These are phyloP conservation scores for Globisporangium takayamanum DNA, from an alignment of 352 stramenopile genomes.

Conservation along the genomic window DNA sequence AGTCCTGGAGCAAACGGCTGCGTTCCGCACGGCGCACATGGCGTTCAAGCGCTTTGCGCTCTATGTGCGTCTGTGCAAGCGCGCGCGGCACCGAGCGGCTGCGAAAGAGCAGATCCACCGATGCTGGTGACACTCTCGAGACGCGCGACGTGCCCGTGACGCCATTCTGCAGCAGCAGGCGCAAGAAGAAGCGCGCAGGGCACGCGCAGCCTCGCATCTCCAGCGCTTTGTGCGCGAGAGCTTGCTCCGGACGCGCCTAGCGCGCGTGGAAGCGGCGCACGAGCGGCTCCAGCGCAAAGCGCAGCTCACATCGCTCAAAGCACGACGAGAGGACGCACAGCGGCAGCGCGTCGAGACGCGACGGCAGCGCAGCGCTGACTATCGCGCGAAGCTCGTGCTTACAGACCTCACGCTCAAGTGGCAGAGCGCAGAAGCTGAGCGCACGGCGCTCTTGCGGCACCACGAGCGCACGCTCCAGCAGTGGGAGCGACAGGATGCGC, in stretches of 20 bases:
- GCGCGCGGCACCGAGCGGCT: constrained; percentile 15
- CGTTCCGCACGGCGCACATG: constrained; percentile 34
- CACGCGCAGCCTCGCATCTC: constrained; percentile 24
- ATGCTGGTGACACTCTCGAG: constrained; percentile 33
- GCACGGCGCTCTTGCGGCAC: constrained; percentile 17
- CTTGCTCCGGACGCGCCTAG: constrained; percentile 28
- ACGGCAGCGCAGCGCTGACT: constrained; percentile 22
- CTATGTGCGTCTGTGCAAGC: constrained; percentile 24
- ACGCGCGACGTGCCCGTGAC: constrained; percentile 5
- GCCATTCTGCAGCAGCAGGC: constrained; percentile 10
- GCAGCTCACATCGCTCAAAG: constrained; percentile 37
- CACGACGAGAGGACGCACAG: constrained; percentile 35
- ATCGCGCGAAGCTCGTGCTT: constrained; percentile 26
- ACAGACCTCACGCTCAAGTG: constrained; percentile 37
- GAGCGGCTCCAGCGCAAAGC: constrained; percentile 39
- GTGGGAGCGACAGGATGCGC: constrained; percentile 20
- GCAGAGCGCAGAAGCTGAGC: constrained; percentile 25
- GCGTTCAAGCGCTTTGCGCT: constrained; percentile 40
- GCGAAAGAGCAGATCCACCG: constrained; percentile 30
- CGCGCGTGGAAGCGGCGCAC: constrained; percentile 20
- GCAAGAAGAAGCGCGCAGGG: constrained; percentile 15
- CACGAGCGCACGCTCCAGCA: constrained; percentile 26
- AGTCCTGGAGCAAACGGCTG: constrained; percentile 4
- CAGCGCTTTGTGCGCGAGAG: constrained; percentile 40
- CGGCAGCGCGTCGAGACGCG: constrained; percentile 30